Evolutionary conservation across 495 filamentous ascomycete species (phyloP).

Genomic region (Neurospora cerealis): DNA sequence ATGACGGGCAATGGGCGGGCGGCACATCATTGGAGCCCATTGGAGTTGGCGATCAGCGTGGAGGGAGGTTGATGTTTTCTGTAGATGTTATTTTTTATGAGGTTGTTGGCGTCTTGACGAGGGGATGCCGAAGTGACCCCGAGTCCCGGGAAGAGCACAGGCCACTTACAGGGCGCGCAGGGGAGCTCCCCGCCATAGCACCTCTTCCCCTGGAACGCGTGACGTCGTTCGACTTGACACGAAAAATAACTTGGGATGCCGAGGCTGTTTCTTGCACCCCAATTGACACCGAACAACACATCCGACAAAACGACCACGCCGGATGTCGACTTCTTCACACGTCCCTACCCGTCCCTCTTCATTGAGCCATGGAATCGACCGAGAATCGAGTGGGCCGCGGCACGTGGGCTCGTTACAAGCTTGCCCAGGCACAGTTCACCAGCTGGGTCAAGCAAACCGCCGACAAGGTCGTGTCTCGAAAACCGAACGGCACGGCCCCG

Average conservation of each 20-base stretch:
- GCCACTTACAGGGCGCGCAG: background rate
- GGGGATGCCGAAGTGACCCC: background rate
- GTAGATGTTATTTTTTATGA: too few species aligned
- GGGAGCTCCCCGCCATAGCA: background rate
- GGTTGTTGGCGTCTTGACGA: too few species aligned
- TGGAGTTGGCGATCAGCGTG: background rate
- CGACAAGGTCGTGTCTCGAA: conserved; percentile 2
- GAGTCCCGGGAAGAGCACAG: background rate
- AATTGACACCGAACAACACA: background rate
- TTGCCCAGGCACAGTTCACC: conserved; percentile 21
- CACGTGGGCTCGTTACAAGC: conserved; percentile 16
- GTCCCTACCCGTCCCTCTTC: background rate
- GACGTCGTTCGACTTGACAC: background rate
- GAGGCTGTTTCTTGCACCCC: background rate
- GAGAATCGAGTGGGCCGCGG: conserved; percentile 6
- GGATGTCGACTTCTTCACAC: background rate
- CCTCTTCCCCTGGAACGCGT: background rate
- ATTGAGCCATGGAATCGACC: background rate
- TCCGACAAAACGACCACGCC: background rate
- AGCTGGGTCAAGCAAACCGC: conserved; percentile 20
- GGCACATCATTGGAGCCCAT: conserved; percentile 34
- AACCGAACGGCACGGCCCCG: background rate
- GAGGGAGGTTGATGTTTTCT: background rate
- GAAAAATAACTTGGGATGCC: background rate
- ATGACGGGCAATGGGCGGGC: conserved; percentile 25